These are phyloP conservation scores for Fomitiporia mediterranea DNA, from an alignment of 1,284 basidiomycete genomes.

Conservation along the genomic window DNA sequence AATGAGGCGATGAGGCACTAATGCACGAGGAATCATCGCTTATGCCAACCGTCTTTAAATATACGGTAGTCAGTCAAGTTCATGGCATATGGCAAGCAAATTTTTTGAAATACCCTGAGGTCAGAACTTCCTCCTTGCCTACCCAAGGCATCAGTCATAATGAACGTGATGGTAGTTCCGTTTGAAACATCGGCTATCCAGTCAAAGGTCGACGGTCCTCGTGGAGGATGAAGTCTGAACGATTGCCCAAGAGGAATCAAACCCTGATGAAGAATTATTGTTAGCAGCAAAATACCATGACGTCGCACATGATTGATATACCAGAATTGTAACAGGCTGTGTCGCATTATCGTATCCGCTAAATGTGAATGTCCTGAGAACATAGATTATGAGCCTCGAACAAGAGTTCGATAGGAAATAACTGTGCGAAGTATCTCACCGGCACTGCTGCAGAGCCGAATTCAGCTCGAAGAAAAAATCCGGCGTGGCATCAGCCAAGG, in stretches of 20 bases:
- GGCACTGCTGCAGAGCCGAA: conserved; percentile 57
- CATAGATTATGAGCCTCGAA: neutral
- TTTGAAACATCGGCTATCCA: conserved; percentile 58
- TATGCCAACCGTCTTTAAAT: conserved; percentile 34
- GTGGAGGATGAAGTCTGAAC: conserved; percentile 44
- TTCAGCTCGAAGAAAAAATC: conserved; percentile 49
- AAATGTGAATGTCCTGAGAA: conserved; percentile 48
- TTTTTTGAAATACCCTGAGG: conserved; percentile 24
- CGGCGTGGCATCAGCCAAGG: conserved; percentile 43
- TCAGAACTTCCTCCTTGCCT: conserved; percentile 56
- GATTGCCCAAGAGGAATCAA: conserved; percentile 59
- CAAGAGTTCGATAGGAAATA: neutral
- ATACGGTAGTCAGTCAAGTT: neutral
- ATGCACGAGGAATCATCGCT: conserved; percentile 54
- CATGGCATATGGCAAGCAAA: neutral
- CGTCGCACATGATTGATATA: conserved; percentile 30
- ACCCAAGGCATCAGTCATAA: conserved; percentile 54
- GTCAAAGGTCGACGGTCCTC: conserved; percentile 38
- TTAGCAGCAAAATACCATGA: neutral
- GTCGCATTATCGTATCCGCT: conserved; percentile 43
- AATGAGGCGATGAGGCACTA: conserved; percentile 45
- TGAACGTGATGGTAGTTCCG: conserved; percentile 57
- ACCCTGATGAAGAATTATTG: conserved; percentile 38
- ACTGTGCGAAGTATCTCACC: conserved; percentile 32
- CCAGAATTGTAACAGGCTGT: conserved; percentile 58